These are phyloP conservation scores for Ceratocystis albifundus DNA, from an alignment of 2,329 filamentous ascomycete species.

Conservation along the genomic window DNA sequence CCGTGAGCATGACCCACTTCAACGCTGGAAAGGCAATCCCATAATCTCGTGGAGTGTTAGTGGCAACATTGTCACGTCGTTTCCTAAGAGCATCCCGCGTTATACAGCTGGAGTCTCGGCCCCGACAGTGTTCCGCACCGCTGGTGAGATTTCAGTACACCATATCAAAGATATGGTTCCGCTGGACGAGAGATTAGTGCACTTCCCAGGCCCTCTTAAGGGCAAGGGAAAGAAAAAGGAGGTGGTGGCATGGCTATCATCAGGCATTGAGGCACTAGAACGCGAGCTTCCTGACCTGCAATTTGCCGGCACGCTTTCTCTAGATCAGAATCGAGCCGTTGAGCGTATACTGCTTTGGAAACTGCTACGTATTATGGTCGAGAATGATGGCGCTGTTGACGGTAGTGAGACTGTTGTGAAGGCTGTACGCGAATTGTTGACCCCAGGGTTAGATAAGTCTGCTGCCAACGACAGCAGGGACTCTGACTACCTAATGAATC, in stretches of 20 bases:
- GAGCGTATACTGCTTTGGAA: slow-evolving; percentile 85
- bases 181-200: slow-evolving; percentile 58
- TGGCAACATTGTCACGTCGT: slow-evolving; percentile 68
- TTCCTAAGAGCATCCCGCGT: slow-evolving; percentile 77
- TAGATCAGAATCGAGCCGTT: slow-evolving; percentile 57
- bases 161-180: slow-evolving; percentile 63
- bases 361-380: slow-evolving; percentile 66
- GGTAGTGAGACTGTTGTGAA: slow-evolving; percentile 59
- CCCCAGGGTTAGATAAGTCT: slow-evolving; percentile 36
- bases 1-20: slow-evolving; percentile 60
- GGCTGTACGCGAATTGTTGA: slow-evolving; percentile 62
- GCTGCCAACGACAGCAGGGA: background rate
- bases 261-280: slow-evolving; percentile 65
- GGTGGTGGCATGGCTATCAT: slow-evolving; percentile 63
- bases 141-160: slow-evolving; percentile 70
- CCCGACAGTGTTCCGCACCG: slow-evolving; percentile 69
- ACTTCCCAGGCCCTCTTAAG: slow-evolving; percentile 82
- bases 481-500: slow-evolving; percentile 14
- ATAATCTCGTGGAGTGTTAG: slow-evolving; percentile 82
- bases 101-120: slow-evolving; percentile 63
- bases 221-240: slow-evolving; percentile 95
- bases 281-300: slow-evolving; percentile 40
- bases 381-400: slow-evolving; percentile 74
- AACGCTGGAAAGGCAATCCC: slow-evolving; percentile 84
- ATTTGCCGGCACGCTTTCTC: slow-evolving; percentile 41